Base-by-base conservation (phyloP, 441 rosid species). In the Breynia disticha region DNA sequence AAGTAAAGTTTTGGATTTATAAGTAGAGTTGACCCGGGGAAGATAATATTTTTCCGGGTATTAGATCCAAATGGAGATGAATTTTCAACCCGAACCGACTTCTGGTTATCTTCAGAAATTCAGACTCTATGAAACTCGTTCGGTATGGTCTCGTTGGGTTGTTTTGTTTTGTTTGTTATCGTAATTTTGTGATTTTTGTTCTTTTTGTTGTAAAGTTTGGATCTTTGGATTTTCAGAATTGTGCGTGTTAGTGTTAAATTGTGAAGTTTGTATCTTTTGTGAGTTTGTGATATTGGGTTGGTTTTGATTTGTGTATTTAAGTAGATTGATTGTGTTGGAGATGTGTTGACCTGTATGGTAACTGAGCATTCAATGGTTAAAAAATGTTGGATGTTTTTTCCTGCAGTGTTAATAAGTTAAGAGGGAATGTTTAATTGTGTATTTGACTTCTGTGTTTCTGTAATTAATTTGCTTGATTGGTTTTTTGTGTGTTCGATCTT, bases 91-190 rank as follows among this genome's bases (percentile, higher is more conserved):
- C n/a, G 74, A 56, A 54, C 56, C 42, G 21, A 59, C 45, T 63
- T 67, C 75, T 22, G 64, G 65, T 22, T 78, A 75, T 65, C 66
- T 86, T 81, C 80, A 81, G 71, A 81, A 75, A 57, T 86, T 83
- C 78, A 76, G 84, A 66, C 95, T 81, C 55, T 83, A 83, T 18
- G 82, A 86, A 68, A 81, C 91, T 67, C 76, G 67, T 66, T 76
- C 86, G 85, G 91, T 81, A 72, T 53, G 51, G 49, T 60, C 52
- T 28, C 52, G 48, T 57, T 17, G 24, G 16, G 16, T 39, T n/a
- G n/a, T n/a, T n/a, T 57, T n/a, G 22, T 6, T 13, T 9, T 15
- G 13, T 18, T 47, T 44, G 17, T 50, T 35, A n/a, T n/a, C n/a
- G n/a, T n/a, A 15, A 19, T 52, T 41, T n/a, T 60, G 37, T 14